Base-by-base conservation (phyloP, 139 green algal species). In the Micromonas commoda region DNA sequence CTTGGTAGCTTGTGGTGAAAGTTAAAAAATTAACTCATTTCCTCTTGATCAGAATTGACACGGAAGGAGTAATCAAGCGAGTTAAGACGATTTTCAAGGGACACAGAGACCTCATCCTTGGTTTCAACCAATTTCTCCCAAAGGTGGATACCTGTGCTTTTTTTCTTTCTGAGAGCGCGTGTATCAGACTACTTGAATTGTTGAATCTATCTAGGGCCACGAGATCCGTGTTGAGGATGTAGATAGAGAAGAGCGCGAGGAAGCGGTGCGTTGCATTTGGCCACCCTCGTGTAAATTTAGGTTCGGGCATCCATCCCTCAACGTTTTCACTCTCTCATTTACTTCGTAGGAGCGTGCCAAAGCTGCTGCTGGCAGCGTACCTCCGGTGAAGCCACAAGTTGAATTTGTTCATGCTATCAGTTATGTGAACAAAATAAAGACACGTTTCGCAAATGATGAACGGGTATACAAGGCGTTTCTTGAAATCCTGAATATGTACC, bases 361-460 rank as follows among this genome's bases (percentile, higher is more conserved):
- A 26, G 60, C 24, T 33, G 74, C 61, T 33, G 52, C 75, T 32
- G 61, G n/a, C 23, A 63, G 75, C 20, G 34, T 24, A 16, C 24
- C 32, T 63, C 23, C 31, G 31, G 68, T 24, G 21, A 69, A 77
- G 23, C 76, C 77, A 51, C 81, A 92, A 0, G 94, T 99, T 26
- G 95, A 99, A 82, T 98, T 99, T 81, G 93, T 99, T 73, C 95
- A 99, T 84, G 95, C 95, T 26, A 98, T 99, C 86, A 96, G 88
- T 79, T 99, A 99, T 66, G 96, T 99, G n/a, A 99, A 99, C 87
- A 97, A 97, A 74, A 99, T 99, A 83, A 98, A 94, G 90, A 92
- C 86, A 13, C 89, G 94, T 24, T 99, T 99, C 78, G 73, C 86
- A 0, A 84, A 80, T 28, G 89, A 99, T 60, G 95, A 99, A 85